Conservation (phyloP, 164 flowering plant genomes). For the Sextonia rubra region DNA sequence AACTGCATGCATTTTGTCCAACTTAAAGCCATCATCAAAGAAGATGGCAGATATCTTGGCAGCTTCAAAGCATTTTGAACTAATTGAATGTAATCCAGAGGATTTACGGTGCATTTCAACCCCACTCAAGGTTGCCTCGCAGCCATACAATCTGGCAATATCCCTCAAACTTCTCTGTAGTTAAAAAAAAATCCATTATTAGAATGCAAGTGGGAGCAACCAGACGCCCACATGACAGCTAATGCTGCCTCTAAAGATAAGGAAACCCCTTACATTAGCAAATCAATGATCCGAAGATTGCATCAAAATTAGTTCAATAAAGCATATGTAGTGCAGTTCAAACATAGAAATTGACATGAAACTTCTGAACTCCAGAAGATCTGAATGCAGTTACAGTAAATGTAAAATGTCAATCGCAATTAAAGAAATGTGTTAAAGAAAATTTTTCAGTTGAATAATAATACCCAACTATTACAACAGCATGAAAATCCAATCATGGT, state of each 20-base stretch:
- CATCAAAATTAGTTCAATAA: not conserved
- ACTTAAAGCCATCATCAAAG: constrained; percentile 79
- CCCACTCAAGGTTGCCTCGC: constrained; percentile 46
- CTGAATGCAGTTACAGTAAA: too few relatives aligned
- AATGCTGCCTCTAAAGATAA: not conserved
- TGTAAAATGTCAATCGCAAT: too few relatives aligned
- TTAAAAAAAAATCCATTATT: not conserved
- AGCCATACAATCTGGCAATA: constrained; percentile 72
- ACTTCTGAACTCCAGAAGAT: too few relatives aligned
- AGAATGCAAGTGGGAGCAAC: not conserved
- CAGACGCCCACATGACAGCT: not conserved
- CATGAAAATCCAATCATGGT: too few relatives aligned
- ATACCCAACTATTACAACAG: too few relatives aligned
- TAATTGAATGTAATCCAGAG: constrained; percentile 49
- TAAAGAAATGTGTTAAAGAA: too few relatives aligned
- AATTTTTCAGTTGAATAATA: too few relatives aligned
- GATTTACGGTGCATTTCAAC: constrained; percentile 50
- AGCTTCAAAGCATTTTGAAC: constrained; percentile 56
- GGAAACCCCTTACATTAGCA: not conserved
- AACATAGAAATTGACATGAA: too few relatives aligned
- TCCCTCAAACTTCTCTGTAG: constrained; percentile 80
- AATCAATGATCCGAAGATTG: not conserved
- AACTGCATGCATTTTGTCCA: constrained; percentile 64
- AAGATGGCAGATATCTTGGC: constrained; percentile 60
- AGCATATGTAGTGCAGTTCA: too few relatives aligned